Base-by-base conservation (phyloP, 1,139 yeast species). In the Hemisphaericaspora subhashii region DNA sequence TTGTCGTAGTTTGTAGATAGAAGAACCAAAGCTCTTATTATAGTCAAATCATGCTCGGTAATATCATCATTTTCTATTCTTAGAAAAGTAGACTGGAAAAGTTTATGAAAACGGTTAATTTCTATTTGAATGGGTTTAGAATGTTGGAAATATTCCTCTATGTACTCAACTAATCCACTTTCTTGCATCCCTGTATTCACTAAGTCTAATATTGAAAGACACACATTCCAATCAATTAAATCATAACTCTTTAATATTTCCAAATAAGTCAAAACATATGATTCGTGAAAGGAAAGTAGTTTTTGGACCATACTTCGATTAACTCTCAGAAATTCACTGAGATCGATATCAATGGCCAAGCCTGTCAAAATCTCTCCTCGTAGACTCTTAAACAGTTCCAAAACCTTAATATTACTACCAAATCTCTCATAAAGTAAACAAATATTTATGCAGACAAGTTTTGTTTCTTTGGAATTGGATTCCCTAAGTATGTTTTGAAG, bases 1-100 rank as follows among this genome's bases (percentile, higher is more conserved):
- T 29, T 22, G 4, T 33, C 38, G 24, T 40, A 40, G 21, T 42
- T 38, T 12, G 47, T 42, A 3, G 47, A 35, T 23, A 40, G 14
- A n/a, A 41, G 12, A 11, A 38, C 41, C 10, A 41, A 33, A 5
- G 39, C 18, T 22, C 35, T 41, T 21, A 45, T 32, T 5, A 43
- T 17, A 10, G 29, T 24, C 14, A 28, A 16, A 25, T 42, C 46
- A n/a, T 27, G 16, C 8, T 27, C 31, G n/a, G 23, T 24, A 25
- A 35, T 23, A 3, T 26, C 24, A n/a, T 17, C 26, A 2, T 17
- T 13, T n/a, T 35, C 31, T 22, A 35, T 8, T 5, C 18, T 10
- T 10, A 8, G 10, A 22, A 35, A 17, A 2, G 24, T 16, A 11
- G 27, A 8, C 14, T 22, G 13, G 15, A 35, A 35, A 4, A 35